Percentiles rank a stretch among this genome's conserved stretches.
Evolutionary conservation across 2,329 filamentous ascomycete genomes (phyloP).

Genomic region (Hypomyces rosellus): DNA sequence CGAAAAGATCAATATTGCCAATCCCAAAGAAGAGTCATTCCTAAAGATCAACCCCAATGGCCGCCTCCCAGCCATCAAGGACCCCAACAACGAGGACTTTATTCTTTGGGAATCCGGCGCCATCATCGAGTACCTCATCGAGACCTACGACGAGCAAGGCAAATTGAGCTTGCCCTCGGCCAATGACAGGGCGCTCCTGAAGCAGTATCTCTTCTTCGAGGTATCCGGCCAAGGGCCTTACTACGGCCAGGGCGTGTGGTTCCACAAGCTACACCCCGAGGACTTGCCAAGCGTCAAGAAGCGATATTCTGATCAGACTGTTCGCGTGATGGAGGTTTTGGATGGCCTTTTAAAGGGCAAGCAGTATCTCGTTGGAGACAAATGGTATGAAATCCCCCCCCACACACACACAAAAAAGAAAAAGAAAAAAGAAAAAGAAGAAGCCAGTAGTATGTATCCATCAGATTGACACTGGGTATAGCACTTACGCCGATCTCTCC

Average conservation of each 20-base stretch:
- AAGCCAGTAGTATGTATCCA: too few species aligned
- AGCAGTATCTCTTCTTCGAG: conserved; percentile 33
- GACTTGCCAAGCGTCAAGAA: conserved; percentile 23
- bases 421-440: too few species aligned
- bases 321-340: conserved; percentile 12
- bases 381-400: too few species aligned
- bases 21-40: conserved; percentile 19
- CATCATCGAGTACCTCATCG: conserved; percentile 26
- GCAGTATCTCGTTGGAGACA: too few species aligned
- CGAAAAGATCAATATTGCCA: conserved; percentile 6
- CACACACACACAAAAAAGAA: too few species aligned
- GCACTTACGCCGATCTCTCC: too few species aligned
- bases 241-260: conserved; percentile 29
- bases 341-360: too few species aligned
- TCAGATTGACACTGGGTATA: too few species aligned
- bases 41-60: conserved; percentile 30
- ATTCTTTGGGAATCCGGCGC: conserved; percentile 22
- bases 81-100: conserved; percentile 26
- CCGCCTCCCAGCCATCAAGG: conserved; percentile 26
- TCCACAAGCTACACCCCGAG: conserved; percentile 11
- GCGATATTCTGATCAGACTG: conserved; percentile 25
- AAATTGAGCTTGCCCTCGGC: conserved; percentile 20
- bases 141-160: conserved; percentile 22
- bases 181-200: conserved; percentile 24
- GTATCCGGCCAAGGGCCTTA: conserved; percentile 35